A percentile compares a stretch with the other conserved stretches of the same genome.
Conservation (phyloP, 176 grass and related monocot species). For the Bothriochloa decipiens region DNA sequence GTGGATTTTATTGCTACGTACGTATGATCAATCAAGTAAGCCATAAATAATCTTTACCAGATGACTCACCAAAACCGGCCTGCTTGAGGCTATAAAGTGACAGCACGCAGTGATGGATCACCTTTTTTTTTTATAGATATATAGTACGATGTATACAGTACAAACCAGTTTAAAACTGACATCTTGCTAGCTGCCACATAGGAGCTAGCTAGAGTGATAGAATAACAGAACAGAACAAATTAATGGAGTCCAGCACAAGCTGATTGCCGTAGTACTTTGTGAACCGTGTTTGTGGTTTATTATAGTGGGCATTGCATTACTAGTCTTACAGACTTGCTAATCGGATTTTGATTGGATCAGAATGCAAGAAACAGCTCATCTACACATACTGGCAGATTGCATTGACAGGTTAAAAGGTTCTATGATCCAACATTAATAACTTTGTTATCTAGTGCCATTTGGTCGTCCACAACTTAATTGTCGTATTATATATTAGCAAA, state of each 20-base stretch:
- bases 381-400: background rate
- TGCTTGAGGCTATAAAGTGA: conserved; percentile 25
- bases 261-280: background rate
- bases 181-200: background rate
- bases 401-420: background rate
- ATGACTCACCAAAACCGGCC: background rate
- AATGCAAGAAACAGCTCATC: background rate
- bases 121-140: background rate
- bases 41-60: background rate
- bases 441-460: background rate
- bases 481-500: background rate
- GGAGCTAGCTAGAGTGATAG: too few species aligned
- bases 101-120: conserved; percentile 4
- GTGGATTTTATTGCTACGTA: background rate
- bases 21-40: background rate
- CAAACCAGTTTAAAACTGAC: background rate
- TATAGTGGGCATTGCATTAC: background rate
- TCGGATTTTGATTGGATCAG: background rate
- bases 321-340: background rate
- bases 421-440: background rate
- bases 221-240: conserved; percentile 7
- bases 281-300: background rate
- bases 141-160: background rate
- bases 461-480: background rate
- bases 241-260: conserved; percentile 10